Evolutionary conservation across 116 monocot species (phyloP).

Genomic region (Zostera marina): DNA sequence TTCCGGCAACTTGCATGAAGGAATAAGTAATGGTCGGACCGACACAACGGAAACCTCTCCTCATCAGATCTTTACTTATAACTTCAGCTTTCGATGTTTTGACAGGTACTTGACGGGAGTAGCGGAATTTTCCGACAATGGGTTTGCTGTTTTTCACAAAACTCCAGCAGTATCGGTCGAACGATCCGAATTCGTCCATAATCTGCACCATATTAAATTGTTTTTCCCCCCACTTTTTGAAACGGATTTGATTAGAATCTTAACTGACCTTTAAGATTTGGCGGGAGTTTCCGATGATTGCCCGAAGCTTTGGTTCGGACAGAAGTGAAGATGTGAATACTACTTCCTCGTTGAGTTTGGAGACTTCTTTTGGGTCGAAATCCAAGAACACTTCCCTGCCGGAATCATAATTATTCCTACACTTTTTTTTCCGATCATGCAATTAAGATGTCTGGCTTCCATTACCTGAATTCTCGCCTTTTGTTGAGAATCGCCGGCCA

Average conservation of each 20-base stretch:
- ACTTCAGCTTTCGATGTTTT: conserved; percentile 53
- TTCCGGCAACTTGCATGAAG: conserved; percentile 65
- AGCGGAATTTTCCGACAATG: conserved; percentile 39
- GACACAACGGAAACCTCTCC: conserved; percentile 51
- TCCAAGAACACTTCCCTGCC: conserved; percentile 87
- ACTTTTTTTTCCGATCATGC: not conserved
- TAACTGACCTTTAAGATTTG: conserved; percentile 60
- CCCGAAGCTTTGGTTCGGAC: conserved; percentile 71
- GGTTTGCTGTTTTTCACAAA: conserved; percentile 49
- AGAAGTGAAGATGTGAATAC: conserved; percentile 46
- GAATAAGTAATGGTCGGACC: conserved; percentile 65
- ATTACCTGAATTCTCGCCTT: conserved; percentile 76
- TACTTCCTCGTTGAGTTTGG: conserved; percentile 79
- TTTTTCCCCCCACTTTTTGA: too few species aligned
- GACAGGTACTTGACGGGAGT: conserved; percentile 49
- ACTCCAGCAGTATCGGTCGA: conserved; percentile 57
- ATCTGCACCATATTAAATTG: conserved; percentile 35
- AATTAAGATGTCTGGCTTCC: not conserved
- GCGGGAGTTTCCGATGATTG: conserved; percentile 60
- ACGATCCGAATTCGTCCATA: conserved; percentile 59
- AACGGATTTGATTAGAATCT: too few species aligned
- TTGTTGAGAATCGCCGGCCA: conserved; percentile 81
- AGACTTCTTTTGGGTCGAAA: conserved; percentile 62
- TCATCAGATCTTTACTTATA: conserved; percentile 65
- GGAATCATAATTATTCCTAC: too few species aligned